Evolutionary conservation across 257 asterid genomes (phyloP), one percentile per base, ranked within the genome.

Genomic region (Agastache rugosa): DNA sequence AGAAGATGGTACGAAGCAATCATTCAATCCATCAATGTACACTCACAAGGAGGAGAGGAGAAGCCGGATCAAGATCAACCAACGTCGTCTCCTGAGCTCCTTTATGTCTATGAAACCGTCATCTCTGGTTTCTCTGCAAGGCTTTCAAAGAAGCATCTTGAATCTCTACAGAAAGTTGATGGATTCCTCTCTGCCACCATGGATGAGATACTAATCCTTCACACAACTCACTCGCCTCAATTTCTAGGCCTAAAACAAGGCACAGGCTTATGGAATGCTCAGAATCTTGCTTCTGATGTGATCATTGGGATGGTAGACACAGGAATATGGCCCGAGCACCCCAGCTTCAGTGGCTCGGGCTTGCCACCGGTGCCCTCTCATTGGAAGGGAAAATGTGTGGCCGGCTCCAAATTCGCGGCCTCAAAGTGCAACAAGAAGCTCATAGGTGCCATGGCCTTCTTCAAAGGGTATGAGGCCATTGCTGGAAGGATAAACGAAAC

Each of bases 311-410:
- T 88, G 1, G 72, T 91, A 0, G 96, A 91, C 67, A 87, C 90
- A 1, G 97, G 96, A 55, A 89, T 89, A 73, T 91, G 97, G 97
- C 97, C 97, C 0, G 93, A 91, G 51, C 93, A 87, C 63, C 63
- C 81, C 3, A 91, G 96, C 71, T 88, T 91, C 68, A 78, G 63
- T 0, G 78, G 74, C 73, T 75, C 81, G 2, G 89, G 88, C 29
- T 11, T 80, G 53, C 54, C 82, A 3, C 78, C 78, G 0, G 84
- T 82, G 19, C 91, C 97, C 20, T 42, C 86, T 15, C 78, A 67
- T 22, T 88, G 97, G 97, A 91, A 84, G 77, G 96, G 97, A 7
- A 77, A 34, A 67, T 91, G 97, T 8, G 71, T 86, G 76, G 75
- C 76, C 0, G 95, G 95, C 65, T 78, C 82, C 0, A 73, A 77